Conservation (phyloP, 2,329 filamentous ascomycete genomes). For the Exophiala spinifera region DNA sequence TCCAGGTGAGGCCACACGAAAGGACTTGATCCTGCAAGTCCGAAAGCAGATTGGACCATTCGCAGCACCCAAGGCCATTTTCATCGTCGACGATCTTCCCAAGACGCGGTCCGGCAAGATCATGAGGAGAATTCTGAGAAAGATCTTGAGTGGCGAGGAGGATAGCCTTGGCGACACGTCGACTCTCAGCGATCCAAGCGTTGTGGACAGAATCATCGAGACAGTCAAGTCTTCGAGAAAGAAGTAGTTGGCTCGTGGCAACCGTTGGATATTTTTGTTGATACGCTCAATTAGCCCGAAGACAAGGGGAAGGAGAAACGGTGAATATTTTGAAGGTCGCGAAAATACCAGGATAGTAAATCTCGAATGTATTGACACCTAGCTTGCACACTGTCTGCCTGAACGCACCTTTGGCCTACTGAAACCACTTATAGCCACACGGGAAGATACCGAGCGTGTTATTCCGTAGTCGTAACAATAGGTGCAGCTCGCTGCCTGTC, state of each 20-base stretch:
- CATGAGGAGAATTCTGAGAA: conserved; percentile 93
- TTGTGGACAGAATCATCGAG: conserved; percentile 86
- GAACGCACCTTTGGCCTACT: not conserved
- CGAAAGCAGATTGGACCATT: conserved; percentile 97
- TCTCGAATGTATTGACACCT: not conserved
- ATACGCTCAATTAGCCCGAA: not conserved
- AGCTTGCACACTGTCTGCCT: not conserved
- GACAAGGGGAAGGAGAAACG: not conserved
- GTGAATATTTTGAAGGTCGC: not conserved
- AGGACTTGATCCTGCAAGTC: conserved; percentile 91
- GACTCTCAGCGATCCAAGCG: conserved; percentile 81
- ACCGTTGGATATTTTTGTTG: not conserved
- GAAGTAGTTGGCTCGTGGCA: conserved; percentile 34
- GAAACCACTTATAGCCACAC: no score
- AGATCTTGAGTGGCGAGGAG: conserved; percentile 96
- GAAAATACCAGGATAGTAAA: not conserved
- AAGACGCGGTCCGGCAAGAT: conserved; percentile 99
- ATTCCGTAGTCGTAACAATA: no score
- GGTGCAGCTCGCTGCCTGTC: no score
- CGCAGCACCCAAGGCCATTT: conserved; percentile 90
- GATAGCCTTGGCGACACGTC: conserved; percentile 92
- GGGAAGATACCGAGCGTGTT: no score
- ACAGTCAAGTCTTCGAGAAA: conserved; percentile 60
- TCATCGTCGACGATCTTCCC: conserved; percentile 85
- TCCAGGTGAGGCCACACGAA: conserved; percentile 73